These are phyloP conservation scores for Dysphania ambrosioides DNA, from an alignment of 148 eudicot species.

Conservation along the genomic window DNA sequence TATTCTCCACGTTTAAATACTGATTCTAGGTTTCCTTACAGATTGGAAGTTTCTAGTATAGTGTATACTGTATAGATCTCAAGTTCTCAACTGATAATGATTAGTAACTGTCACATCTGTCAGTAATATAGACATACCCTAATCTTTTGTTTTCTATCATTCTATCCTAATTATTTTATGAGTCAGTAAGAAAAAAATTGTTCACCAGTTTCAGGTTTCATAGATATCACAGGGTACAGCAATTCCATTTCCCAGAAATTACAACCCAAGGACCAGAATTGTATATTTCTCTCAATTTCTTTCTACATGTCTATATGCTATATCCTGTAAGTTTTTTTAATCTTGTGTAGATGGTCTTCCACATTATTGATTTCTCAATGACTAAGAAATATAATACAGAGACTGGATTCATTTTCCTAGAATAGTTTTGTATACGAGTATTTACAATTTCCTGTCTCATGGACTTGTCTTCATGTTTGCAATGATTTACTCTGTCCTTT, in stretches of 20 bases:
- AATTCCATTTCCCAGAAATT: not conserved
- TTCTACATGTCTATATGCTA: not conserved
- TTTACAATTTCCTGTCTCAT: not conserved
- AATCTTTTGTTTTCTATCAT: not conserved
- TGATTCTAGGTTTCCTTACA: not conserved
- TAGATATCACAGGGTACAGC: not conserved
- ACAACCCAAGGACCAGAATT: not conserved
- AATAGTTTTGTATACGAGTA: not conserved
- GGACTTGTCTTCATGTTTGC: not conserved
- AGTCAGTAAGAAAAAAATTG: slow-evolving; percentile 5
- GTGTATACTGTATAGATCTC: not conserved
- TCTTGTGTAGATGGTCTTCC: not conserved
- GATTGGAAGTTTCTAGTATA: not conserved
- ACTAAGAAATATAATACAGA: not conserved
- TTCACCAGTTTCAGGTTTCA: slow-evolving; percentile 10
- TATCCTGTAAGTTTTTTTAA: not conserved
- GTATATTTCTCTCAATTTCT: not conserved
- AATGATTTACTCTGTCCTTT: not conserved
- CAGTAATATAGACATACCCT: not conserved
- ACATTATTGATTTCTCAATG: not conserved
- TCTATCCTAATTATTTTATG: not conserved
- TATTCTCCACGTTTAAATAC: not conserved
- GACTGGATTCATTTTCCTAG: not conserved
- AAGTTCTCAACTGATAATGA: not conserved
- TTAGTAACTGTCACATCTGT: not conserved